A percentile compares a stretch with the other conserved stretches of the same genome.
These are phyloP conservation scores for Candida ortonii DNA, from an alignment of 805 yeast genomes.

Conservation along the genomic window DNA sequence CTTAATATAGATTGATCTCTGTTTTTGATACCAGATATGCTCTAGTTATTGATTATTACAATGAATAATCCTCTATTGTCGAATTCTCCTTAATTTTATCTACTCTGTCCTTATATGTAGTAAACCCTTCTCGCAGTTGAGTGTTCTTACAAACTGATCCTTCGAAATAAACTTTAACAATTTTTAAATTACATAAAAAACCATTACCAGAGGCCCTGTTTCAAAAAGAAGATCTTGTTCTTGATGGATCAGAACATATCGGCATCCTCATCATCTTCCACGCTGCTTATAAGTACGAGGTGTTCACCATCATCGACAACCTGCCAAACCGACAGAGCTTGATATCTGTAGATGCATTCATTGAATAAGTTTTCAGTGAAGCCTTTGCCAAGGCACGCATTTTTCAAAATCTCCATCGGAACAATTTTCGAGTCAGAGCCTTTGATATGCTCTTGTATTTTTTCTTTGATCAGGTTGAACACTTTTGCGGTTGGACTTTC, in stretches of 20 bases:
- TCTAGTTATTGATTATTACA: neutral
- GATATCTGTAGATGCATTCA: slow-evolving; percentile 74
- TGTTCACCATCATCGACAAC: slow-evolving; percentile 65
- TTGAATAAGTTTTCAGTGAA: slow-evolving; percentile 76
- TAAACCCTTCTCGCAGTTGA: too few species aligned
- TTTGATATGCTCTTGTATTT: slow-evolving; percentile 26
- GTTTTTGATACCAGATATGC: neutral
- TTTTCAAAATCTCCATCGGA: slow-evolving; percentile 50
- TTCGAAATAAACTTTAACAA: too few species aligned
- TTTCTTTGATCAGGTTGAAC: slow-evolving; percentile 62
- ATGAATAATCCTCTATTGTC: too few species aligned
- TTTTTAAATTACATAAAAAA: too few species aligned
- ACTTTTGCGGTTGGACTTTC: slow-evolving; percentile 71
- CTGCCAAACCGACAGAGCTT: slow-evolving; percentile 72
- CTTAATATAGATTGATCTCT: slow-evolving; percentile 40
- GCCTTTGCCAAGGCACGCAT: slow-evolving; percentile 73
- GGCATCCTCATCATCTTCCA: slow-evolving; percentile 37
- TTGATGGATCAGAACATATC: slow-evolving; percentile 22
- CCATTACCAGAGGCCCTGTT: neutral
- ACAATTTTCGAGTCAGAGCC: slow-evolving; percentile 34
- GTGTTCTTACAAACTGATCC: too few species aligned
- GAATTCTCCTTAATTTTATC: too few species aligned
- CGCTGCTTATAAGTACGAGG: slow-evolving; percentile 50
- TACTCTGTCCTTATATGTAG: too few species aligned
- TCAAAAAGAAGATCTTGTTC: neutral